Evolutionary conservation across 2,329 filamentous ascomycete genomes (phyloP).

Genomic region (Pezicula rhizophila): DNA sequence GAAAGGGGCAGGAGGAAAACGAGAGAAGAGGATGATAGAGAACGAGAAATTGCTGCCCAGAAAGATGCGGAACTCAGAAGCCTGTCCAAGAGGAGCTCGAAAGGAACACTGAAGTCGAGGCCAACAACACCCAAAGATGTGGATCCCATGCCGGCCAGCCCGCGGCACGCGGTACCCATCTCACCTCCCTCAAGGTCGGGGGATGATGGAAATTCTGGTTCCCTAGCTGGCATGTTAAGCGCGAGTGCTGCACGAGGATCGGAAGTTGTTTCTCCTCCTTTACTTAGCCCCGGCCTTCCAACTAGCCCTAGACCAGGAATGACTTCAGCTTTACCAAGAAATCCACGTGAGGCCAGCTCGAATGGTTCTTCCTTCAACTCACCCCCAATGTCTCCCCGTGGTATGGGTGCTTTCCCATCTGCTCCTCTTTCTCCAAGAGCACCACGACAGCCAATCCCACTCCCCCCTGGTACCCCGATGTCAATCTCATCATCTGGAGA

Average conservation of each 20-base stretch:
- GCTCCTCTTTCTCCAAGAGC: slow-evolving; percentile 65
- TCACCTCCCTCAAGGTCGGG: slow-evolving; percentile 27
- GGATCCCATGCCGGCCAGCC: slow-evolving; percentile 33
- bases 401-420: slow-evolving; percentile 35
- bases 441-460: slow-evolving; percentile 65
- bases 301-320: slow-evolving; percentile 55
- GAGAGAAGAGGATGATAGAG: slow-evolving; percentile 77
- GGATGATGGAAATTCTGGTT: slow-evolving; percentile 36
- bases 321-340: slow-evolving; percentile 52
- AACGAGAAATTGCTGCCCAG: slow-evolving; percentile 62
- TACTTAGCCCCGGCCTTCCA: slow-evolving; percentile 56
- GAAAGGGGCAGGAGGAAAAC: slow-evolving; percentile 75
- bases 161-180: slow-evolving; percentile 28
- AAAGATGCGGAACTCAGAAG: slow-evolving; percentile 66
- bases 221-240: slow-evolving; percentile 47
- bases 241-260: slow-evolving; percentile 20
- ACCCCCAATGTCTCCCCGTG: slow-evolving; percentile 63
- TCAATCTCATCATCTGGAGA: slow-evolving; percentile 46
- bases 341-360: slow-evolving; percentile 28
- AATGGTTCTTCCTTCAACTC: slow-evolving; percentile 45
- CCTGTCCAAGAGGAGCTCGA: slow-evolving; percentile 66
- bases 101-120: slow-evolving; percentile 40
- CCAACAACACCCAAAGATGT: slow-evolving; percentile 35
- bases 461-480: slow-evolving; percentile 64
- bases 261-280: slow-evolving; percentile 31